Base-by-base conservation (phyloP, 2,329 filamentous ascomycete species). In the Sarocladium strictum region DNA sequence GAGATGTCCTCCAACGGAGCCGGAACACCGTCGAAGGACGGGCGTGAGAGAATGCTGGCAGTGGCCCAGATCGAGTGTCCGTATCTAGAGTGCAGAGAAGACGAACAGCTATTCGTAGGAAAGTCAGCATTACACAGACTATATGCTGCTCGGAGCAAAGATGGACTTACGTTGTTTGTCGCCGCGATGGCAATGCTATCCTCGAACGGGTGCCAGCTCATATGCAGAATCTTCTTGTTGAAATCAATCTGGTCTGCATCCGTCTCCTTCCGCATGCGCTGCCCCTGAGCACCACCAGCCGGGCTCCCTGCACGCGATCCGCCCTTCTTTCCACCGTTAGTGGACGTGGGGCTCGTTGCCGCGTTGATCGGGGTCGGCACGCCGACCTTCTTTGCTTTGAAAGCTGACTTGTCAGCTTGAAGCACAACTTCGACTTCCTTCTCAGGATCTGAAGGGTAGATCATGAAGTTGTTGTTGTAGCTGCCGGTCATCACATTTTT, bases 391-490 rank as follows among this genome's bases (percentile, higher is more conserved):
- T 99, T 99, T 33, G 94, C 94, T 76, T 99, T 99, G 84, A 99
- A 99, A 11, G 94, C 94, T 55, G 91, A 96, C 77, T 99, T 99
- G 71, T 99, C 94, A 37, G 94, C 94, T 72, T 99, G 94, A 55
- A 99, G 77, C 47, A 99, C 94, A 49, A 99, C 92, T 72, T 99
- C 94, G 2, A 93, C 93, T 69, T 99, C 94, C 75, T 95, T 95
- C 61, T 93, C 90, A 6, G 92, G 89, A 65, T 97, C 93, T 24
- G 92, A 94, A 3, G 94, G 94, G 71, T 97, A 99, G 67, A 99
- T 99, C 94, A 99, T 99, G 79, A 99, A 97, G 76, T 99, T 99
- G 77, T 99, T 99, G 81, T 99, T 99, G 79, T 99, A 99, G 69
- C 91, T 97, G 63, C 94, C 94, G 5, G 94, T 99, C 94, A 99